These are phyloP conservation scores for Ascoidea asiatica DNA, from an alignment of 805 yeast genomes.

Conservation along the genomic window DNA sequence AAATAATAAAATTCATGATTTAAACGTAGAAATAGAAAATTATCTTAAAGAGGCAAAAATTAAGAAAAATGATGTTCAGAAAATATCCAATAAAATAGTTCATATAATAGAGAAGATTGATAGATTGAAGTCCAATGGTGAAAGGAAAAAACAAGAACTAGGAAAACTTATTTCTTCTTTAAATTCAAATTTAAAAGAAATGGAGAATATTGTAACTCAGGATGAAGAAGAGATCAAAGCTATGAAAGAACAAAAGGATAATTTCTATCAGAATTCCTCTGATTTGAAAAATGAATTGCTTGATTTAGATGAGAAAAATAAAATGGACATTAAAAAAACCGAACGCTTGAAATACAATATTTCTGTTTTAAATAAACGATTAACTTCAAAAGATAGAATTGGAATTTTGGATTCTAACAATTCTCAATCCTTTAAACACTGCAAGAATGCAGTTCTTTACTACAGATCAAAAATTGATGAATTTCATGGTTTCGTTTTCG, in stretches of 20 bases:
- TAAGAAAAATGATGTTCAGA: neutral
- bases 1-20: constrained; percentile 6
- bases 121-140: neutral
- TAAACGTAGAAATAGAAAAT: constrained; percentile 2
- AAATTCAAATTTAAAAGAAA: constrained; percentile 1
- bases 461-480: constrained; percentile 20
- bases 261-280: constrained; percentile 12
- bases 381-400: constrained; percentile 37
- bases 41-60: constrained; percentile 2
- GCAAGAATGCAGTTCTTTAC: constrained; percentile 18
- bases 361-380: constrained; percentile 20
- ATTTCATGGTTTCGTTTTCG: constrained; percentile 35
- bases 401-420: constrained; percentile 25
- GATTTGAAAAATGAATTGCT: constrained; percentile 11
- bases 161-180: neutral
- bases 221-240: constrained; percentile 12
- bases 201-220: constrained; percentile 12
- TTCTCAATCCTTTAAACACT: constrained; percentile 18
- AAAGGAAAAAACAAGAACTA: constrained; percentile 1
- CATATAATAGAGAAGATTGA: constrained; percentile 1
- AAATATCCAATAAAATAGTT: neutral
- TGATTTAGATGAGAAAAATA: constrained; percentile 23
- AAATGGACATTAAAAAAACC: constrained; percentile 22
- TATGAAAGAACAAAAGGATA: constrained; percentile 13
- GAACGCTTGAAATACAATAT: constrained; percentile 20